Evolutionary conservation across 345 rosid genomes (phyloP).

Genomic region (Euclidium syriacum): DNA sequence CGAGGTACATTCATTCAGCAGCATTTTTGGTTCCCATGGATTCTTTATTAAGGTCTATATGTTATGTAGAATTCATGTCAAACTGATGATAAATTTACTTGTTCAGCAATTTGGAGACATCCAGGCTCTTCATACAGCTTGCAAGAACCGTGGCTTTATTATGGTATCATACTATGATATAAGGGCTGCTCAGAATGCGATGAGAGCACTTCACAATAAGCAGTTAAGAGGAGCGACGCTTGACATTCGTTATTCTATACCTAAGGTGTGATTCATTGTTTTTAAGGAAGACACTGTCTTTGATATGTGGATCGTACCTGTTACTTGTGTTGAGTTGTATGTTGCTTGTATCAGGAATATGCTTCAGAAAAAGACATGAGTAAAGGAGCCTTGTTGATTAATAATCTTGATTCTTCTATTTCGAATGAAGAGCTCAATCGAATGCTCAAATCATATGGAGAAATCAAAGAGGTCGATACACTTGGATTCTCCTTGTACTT

Average conservation of each 20-base stretch:
- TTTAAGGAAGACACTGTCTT: slow-evolving; percentile 1
- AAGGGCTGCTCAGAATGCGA: slow-evolving; percentile 81
- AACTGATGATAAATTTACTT: slow-evolving; percentile 15
- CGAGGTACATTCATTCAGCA: slow-evolving; percentile 53
- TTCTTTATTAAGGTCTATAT: background rate
- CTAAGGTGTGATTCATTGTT: slow-evolving; percentile 45
- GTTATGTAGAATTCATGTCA: background rate
- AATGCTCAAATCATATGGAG: slow-evolving; percentile 55
- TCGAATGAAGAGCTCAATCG: slow-evolving; percentile 51
- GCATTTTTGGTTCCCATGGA: slow-evolving; percentile 1
- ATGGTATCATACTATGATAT: slow-evolving; percentile 85
- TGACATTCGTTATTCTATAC: slow-evolving; percentile 78
- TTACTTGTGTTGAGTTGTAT: slow-evolving; percentile 12
- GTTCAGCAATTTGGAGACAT: slow-evolving; percentile 88
- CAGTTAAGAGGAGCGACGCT: slow-evolving; percentile 60
- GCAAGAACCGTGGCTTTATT: slow-evolving; percentile 82
- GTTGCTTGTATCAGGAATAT: slow-evolving; percentile 41
- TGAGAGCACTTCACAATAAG: slow-evolving; percentile 65
- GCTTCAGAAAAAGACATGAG: slow-evolving; percentile 46
- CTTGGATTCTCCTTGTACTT: background rate
- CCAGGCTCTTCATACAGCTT: slow-evolving; percentile 59
- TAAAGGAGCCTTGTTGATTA: slow-evolving; percentile 54
- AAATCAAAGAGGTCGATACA: slow-evolving; percentile 54
- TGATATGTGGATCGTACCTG: background rate
- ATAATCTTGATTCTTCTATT: slow-evolving; percentile 58